Evolutionary conservation across 1,284 basidiomycete genomes (phyloP), one percentile per base, ranked within the genome.

Genomic region (Malassezia caprae): DNA sequence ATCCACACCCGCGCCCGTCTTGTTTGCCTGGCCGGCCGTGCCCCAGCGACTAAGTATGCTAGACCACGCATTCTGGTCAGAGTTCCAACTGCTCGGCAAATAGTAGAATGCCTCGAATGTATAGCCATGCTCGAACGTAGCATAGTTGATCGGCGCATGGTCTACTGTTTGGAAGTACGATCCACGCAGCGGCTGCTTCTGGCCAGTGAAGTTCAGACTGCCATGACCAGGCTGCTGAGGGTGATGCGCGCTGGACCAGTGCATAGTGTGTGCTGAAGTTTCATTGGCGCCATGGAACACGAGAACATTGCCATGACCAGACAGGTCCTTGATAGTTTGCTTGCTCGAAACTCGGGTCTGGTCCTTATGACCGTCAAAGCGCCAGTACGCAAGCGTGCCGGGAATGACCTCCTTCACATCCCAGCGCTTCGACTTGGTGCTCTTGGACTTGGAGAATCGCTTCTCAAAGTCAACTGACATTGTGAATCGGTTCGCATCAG

Each of bases 21-120:
- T 48, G 23, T 37, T 37, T 3, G 46, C 46, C 21, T 48, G 31
- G n/a, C 46, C 32, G n/a, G 46, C 46, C 8, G 46, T 32, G 27
- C 46, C 46, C 23, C 46, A 31, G 32, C 46, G 46, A 21, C 46
- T 48, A 4, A 48, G 30, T 2, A 48, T 37, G 11, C 32, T 30
- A 10, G 17, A 21, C 46, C 46, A 48, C 15, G 46, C 34, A 48
- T 48, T 48, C 34, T 48, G 46, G 31, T 23, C 24, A 15, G 32
- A 15, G 13, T n/a, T 26, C 46, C 46, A 48, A 10, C 23, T 26
- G 35, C 34, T 39, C 4, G 46, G 46, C 21, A 48, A 23, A 28
- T 37, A 39, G 34, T 48, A 48, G 21, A 27, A 48, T 1, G 46
- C 46, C 26, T 48, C 46, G 39, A 48, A 48, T n/a, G 46, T 48